These are phyloP conservation scores for Ramularia collo-cygni DNA, from an alignment of 2,329 filamentous ascomycete species.

Conservation along the genomic window DNA sequence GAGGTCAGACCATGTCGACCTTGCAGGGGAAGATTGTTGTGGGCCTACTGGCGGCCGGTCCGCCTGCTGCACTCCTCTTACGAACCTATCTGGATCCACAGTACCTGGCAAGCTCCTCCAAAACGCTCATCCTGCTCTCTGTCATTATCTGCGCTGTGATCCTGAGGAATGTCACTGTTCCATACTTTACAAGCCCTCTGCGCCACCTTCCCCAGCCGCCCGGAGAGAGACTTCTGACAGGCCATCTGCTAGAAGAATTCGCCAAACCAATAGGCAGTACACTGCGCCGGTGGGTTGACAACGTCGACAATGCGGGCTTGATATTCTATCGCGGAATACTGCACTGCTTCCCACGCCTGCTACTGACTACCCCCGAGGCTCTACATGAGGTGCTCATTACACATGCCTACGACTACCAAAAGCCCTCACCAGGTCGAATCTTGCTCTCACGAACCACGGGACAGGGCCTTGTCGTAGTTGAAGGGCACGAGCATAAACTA, in stretches of 20 bases:
- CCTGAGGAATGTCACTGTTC: slow-evolving; percentile 19
- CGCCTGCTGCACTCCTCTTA: slow-evolving; percentile 1
- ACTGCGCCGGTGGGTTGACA: not conserved
- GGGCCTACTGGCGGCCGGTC: not conserved
- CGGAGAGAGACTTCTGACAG: slow-evolving; percentile 23
- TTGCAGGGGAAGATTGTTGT: not conserved
- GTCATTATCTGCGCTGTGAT: not conserved
- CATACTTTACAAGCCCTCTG: slow-evolving; percentile 32
- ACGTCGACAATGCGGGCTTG: slow-evolving; percentile 21
- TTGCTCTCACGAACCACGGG: slow-evolving; percentile 1
- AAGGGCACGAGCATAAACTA: slow-evolving; percentile 1
- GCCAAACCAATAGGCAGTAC: slow-evolving; percentile 25
- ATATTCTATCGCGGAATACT: slow-evolving; percentile 32
- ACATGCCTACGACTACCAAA: slow-evolving; percentile 5
- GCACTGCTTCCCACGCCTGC: slow-evolving; percentile 23
- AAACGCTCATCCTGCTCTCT: slow-evolving; percentile 1
- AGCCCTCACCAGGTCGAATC: not conserved
- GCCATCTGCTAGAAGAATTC: slow-evolving; percentile 30
- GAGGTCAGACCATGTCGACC: no score
- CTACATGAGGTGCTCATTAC: slow-evolving; percentile 3
- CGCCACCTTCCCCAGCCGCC: slow-evolving; percentile 31
- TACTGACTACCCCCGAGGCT: slow-evolving; percentile 1
- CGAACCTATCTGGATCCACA: not conserved
- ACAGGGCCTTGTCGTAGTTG: slow-evolving; percentile 1
- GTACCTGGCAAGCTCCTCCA: slow-evolving; percentile 2